phyloP scores from a whole-genome alignment of 2,329 filamentous ascomycete species.

The Alternaria panax region DNA sequence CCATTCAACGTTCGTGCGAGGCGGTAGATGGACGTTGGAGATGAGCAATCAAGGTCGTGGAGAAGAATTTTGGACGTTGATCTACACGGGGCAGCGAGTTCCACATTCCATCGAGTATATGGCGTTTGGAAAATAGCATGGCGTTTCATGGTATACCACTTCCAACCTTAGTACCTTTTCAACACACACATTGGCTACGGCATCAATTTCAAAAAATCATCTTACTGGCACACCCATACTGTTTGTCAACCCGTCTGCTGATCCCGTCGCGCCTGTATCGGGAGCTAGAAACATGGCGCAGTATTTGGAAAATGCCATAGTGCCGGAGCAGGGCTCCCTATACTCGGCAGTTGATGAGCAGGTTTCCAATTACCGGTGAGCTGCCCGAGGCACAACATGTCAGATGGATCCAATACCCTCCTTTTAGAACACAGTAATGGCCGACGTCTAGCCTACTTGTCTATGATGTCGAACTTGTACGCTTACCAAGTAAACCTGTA shows the following conservation, averaged over 20 bases:
- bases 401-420: background rate
- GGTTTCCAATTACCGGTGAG: too few species aligned
- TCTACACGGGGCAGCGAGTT: background rate
- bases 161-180: background rate
- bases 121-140: constrained; percentile 9
- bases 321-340: too few species aligned
- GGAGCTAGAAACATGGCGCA: too few species aligned
- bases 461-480: background rate
- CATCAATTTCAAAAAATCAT: background rate
- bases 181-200: background rate
- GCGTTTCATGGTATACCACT: constrained; percentile 15
- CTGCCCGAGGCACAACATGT: too few species aligned
- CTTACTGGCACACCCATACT: too few species aligned
- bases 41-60: background rate
- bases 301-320: too few species aligned
- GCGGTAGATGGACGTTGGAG: constrained; percentile 9
- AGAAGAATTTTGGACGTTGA: background rate
- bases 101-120: background rate
- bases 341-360: too few species aligned
- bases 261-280: too few species aligned
- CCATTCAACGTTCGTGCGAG: constrained; percentile 52
- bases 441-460: background rate
- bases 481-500: background rate
- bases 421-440: background rate
- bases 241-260: too few species aligned